Base-by-base conservation (phyloP, 192 early-diverging fungal species). In the Coemansia asiatica region DNA sequence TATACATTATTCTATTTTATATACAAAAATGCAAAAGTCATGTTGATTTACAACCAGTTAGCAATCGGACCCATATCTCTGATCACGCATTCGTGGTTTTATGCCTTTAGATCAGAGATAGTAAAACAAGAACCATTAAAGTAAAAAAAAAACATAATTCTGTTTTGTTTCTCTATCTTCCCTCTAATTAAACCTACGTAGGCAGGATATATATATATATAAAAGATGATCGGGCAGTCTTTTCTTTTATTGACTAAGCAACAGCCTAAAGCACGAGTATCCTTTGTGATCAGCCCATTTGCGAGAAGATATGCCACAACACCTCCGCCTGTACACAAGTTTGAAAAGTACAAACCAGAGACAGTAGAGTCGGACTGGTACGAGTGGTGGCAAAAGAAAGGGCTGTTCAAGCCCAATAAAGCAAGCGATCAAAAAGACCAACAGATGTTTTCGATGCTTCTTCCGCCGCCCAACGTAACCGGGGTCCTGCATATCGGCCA, bases 391-490 rank as follows among this genome's bases (percentile, higher is more conserved):
- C 92, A 95, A 63, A 84, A 87, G 50, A 83, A 86, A 63, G 74
- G 79, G 6, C 76, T 90, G 71, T 83, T 89, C 83, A 69, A 83
- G 80, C 60, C 88, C 71, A 60, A 69, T 67, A 82, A 54, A n/a
- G 68, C 29, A 46, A 60, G 50, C 35, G 75, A 33, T 68, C 79
- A 44, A 6, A 44, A 13, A 6, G 16, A 13, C 13, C 40, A 44
- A 44, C 40, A 8, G 2, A 13, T 15, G 7, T 98, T 92, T 72
- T 86, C 89, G 1, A 97, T 98, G 87, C 82, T 96, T 9, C 87
- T 94, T 12, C 96, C 96, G 15, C 96, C 96, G 35, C 96, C 96
- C 16, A 98, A 98, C 74, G 91, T 98, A 18, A 98, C 96, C 0
- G 96, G 96, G 15, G 87, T 88, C n/a, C 79, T 98, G 23, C 96